These are phyloP conservation scores for Tetragonia tetragonoides DNA, from an alignment of 148 eudicot genomes.

Conservation along the genomic window DNA sequence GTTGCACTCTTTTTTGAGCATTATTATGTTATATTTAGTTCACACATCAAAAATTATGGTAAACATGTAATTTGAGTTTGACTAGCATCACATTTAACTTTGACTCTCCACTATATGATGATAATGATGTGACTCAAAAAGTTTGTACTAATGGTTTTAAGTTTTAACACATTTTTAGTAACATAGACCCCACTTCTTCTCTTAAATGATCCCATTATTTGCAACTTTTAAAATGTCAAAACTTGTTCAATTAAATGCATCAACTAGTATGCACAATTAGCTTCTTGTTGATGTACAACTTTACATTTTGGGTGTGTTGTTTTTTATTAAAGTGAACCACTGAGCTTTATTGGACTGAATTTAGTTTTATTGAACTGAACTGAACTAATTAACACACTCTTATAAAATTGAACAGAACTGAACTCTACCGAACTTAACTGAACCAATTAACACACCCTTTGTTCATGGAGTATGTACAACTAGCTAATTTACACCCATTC, in stretches of 20 bases:
- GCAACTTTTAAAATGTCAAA: not conserved
- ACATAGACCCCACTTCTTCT: not conserved
- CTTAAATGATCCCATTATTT: not conserved
- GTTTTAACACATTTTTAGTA: not conserved
- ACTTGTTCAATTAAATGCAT: not conserved
- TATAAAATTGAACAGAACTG: too few species aligned
- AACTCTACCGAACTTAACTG: too few species aligned
- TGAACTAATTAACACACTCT: too few species aligned
- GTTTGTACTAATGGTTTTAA: not conserved
- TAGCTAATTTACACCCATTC: too few species aligned
- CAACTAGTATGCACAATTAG: not conserved
- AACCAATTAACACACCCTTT: too few species aligned
- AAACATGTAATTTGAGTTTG: conserved; percentile 18
- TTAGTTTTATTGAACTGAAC: too few species aligned
- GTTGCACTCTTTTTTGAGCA: not conserved
- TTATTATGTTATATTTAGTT: not conserved
- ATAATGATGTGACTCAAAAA: conserved; percentile 20
- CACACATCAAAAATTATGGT: not conserved
- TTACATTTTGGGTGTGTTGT: too few species aligned
- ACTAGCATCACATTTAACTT: conserved; percentile 14
- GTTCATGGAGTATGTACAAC: too few species aligned
- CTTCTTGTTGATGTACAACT: not conserved
- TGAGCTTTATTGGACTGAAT: too few species aligned
- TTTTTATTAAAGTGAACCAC: too few species aligned
- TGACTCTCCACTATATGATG: not conserved